phyloP scores from a whole-genome alignment of 805 yeast species.

The Isabelozyma heimii region DNA sequence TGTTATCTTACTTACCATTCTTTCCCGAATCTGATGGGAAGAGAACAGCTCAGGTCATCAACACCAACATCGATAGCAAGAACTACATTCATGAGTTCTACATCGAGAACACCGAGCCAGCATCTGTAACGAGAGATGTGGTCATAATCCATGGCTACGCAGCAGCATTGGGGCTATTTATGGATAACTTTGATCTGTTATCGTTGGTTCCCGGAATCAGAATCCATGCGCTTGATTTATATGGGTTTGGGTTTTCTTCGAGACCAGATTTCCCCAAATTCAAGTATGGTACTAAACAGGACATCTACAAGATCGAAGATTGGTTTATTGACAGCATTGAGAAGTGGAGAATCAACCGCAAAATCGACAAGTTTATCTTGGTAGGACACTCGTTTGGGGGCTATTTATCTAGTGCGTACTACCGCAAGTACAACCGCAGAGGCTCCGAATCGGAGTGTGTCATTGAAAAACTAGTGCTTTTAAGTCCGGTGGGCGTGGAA shows the following conservation, averaged over 20 bases:
- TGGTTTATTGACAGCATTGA: slow-evolving; percentile 46
- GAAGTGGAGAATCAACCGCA: slow-evolving; percentile 38
- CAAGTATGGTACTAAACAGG: slow-evolving; percentile 26
- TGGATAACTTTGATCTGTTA: slow-evolving; percentile 58
- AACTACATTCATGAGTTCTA: slow-evolving; percentile 75
- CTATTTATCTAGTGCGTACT: slow-evolving; percentile 41
- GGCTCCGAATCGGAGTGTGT: slow-evolving; percentile 15
- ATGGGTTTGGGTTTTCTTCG: slow-evolving; percentile 70
- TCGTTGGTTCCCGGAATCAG: slow-evolving; percentile 51
- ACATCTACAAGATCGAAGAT: slow-evolving; percentile 34
- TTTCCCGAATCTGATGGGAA: slow-evolving; percentile 52
- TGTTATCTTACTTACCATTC: slow-evolving; percentile 59
- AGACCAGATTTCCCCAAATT: slow-evolving; percentile 46
- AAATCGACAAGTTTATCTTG: slow-evolving; percentile 31
- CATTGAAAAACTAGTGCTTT: slow-evolving; percentile 35
- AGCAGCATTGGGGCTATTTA: slow-evolving; percentile 81
- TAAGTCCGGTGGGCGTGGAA: slow-evolving; percentile 46
- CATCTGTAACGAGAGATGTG: slow-evolving; percentile 34
- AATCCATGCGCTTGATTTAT: slow-evolving; percentile 67
- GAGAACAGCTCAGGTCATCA: slow-evolving; percentile 44
- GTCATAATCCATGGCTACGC: slow-evolving; percentile 92
- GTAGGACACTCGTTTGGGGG: slow-evolving; percentile 48
- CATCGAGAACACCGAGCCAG: slow-evolving; percentile 45
- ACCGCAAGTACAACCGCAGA: slow-evolving; percentile 36
- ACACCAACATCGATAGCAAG: slow-evolving; percentile 55